Percentiles rank a stretch among this genome's conserved stretches.
Conservation (phyloP, 306 rosid genomes). For the Dalbergia cochinchinensis region DNA sequence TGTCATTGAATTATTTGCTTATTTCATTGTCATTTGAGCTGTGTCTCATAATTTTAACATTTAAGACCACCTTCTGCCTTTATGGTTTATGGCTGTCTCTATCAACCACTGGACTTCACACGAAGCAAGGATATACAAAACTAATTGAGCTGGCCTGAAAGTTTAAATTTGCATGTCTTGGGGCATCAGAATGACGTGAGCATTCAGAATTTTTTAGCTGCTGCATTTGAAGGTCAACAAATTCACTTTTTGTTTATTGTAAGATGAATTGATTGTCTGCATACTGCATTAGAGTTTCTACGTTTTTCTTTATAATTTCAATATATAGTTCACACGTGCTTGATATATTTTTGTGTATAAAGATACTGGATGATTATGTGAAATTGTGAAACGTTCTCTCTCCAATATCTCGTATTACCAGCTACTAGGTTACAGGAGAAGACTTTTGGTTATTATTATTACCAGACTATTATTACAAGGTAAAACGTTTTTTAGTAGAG, state of each 20-base stretch:
- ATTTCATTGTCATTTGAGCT: constrained; percentile 54
- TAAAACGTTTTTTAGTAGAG: no score
- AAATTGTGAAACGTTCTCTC: background rate
- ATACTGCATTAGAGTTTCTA: background rate
- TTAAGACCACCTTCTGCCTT: constrained; percentile 23
- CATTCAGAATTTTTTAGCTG: background rate
- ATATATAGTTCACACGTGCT: background rate
- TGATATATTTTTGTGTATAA: background rate
- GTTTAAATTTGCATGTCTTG: constrained; percentile 27
- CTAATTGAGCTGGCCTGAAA: background rate
- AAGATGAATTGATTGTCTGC: constrained; percentile 1
- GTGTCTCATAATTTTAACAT: constrained; percentile 42
- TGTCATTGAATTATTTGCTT: constrained; percentile 37
- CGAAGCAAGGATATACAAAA: constrained; percentile 18
- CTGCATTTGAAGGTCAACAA: constrained; percentile 35
- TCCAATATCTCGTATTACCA: background rate
- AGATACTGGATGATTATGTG: constrained; percentile 1
- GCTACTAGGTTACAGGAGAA: no score
- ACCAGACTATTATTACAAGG: no score
- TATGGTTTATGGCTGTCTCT: constrained; percentile 40
- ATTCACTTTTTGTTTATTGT: constrained; percentile 1
- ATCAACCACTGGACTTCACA: constrained; percentile 16
- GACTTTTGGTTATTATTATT: no score
- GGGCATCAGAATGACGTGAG: background rate
- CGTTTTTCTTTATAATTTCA: background rate